Conservation (phyloP, 1,284 basidiomycete genomes). For the Tylopilus sp. region DNA sequence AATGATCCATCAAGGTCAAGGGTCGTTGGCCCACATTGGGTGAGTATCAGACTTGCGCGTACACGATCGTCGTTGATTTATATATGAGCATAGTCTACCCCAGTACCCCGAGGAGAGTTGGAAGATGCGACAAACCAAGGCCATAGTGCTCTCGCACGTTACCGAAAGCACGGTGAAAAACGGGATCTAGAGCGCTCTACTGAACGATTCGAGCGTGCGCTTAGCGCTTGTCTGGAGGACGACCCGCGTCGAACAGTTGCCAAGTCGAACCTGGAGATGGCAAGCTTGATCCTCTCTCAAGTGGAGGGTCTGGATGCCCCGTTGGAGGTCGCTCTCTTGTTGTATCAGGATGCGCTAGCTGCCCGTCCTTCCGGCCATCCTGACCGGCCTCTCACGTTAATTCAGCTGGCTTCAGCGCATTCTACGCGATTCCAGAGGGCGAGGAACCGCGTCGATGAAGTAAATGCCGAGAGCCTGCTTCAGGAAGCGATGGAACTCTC, state of each 20-base stretch:
- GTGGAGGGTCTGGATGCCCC: too few relatives aligned
- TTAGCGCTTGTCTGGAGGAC: neutral
- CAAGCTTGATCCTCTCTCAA: too few relatives aligned
- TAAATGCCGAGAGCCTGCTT: neutral
- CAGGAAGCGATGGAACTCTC: neutral
- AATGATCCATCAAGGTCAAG: too few relatives aligned
- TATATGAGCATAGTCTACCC: too few relatives aligned
- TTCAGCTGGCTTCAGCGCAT: neutral
- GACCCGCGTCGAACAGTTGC: neutral
- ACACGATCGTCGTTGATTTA: too few relatives aligned
- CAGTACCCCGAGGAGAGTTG: too few relatives aligned
- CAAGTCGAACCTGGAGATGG: too few relatives aligned
- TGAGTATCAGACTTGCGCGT: too few relatives aligned
- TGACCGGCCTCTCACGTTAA: neutral
- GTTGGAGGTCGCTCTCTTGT: neutral
- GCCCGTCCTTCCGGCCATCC: neutral
- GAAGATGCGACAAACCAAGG: neutral
- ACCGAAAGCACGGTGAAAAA: neutral
- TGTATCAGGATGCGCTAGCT: neutral
- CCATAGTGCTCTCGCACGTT: neutral
- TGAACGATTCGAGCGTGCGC: neutral
- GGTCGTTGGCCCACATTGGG: too few relatives aligned
- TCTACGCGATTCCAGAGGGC: neutral
- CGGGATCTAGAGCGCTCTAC: neutral
- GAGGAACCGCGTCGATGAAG: neutral